Evolutionary conservation across 169 alveolate species (phyloP).

Genomic region (Plasmodium vinckei): DNA sequence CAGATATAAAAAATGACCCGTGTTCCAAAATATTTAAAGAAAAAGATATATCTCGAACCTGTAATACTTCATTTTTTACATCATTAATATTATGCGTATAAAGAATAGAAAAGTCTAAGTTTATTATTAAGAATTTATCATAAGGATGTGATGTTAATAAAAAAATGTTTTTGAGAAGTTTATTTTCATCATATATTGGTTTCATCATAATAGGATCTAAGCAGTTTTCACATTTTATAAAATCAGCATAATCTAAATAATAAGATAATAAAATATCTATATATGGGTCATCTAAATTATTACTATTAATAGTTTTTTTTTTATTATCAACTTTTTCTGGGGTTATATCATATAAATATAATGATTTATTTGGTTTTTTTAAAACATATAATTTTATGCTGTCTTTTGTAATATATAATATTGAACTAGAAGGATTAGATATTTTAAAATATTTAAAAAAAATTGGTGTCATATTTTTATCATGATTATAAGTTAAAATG

Average conservation of each 20-base stretch:
- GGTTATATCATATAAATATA: slow-evolving; percentile 57
- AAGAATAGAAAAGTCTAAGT: slow-evolving; percentile 9
- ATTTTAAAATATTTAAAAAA: slow-evolving; percentile 39
- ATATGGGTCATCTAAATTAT: slow-evolving; percentile 22
- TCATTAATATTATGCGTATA: slow-evolving; percentile 26
- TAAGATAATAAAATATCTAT: slow-evolving; percentile 16
- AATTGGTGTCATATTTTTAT: slow-evolving; percentile 55
- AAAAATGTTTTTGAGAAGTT: slow-evolving; percentile 25
- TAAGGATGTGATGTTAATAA: slow-evolving; percentile 48
- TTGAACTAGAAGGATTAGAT: slow-evolving; percentile 39
- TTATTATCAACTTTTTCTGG: slow-evolving; percentile 49
- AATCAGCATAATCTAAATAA: slow-evolving; percentile 46
- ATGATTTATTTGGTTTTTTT: slow-evolving; percentile 28
- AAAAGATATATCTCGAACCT: slow-evolving; percentile 7
- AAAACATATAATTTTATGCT: slow-evolving; percentile 46
- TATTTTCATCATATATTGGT: slow-evolving; percentile 72
- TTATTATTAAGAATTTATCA: slow-evolving; percentile 28
- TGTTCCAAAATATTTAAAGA: slow-evolving; percentile 45
- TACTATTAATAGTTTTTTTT: neutral
- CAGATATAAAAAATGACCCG: slow-evolving; percentile 40
- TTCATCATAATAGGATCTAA: slow-evolving; percentile 64
- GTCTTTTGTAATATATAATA: slow-evolving; percentile 14
- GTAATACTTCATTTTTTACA: slow-evolving; percentile 19
- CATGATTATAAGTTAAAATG: slow-evolving; percentile 30
- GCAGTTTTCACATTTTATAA: slow-evolving; percentile 49